These are phyloP conservation scores for Suillus subalutaceus DNA, from an alignment of 768 basidiomycete genomes.

Conservation along the genomic window DNA sequence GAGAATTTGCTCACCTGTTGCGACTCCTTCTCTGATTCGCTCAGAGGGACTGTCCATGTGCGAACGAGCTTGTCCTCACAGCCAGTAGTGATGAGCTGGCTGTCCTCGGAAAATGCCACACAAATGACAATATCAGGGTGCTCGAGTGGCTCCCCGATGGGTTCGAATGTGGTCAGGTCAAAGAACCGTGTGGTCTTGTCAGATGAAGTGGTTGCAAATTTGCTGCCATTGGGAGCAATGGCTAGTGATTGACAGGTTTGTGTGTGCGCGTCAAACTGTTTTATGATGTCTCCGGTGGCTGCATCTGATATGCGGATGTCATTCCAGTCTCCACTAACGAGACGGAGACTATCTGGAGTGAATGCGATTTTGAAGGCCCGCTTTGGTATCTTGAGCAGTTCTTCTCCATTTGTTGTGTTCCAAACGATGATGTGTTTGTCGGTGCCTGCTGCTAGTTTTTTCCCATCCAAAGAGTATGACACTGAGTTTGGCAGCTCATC, in stretches of 20 bases:
- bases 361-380: too few relatives aligned
- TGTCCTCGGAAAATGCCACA: not conserved
- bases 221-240: not conserved
- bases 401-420: not conserved
- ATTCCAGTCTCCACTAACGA: fast-evolving
- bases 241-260: too few relatives aligned
- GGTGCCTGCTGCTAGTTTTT: constrained; percentile 9
- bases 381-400: too few relatives aligned
- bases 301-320: not conserved
- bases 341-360: too few relatives aligned
- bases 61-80: not conserved
- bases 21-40: not conserved
- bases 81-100: not conserved
- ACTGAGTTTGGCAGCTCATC: not conserved
- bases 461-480: not conserved
- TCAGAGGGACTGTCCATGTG: not conserved
- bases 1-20: not conserved
- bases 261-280: not conserved
- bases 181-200: not conserved
- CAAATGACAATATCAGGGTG: not conserved
- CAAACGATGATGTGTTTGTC: constrained; percentile 7
- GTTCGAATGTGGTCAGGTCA: not conserved
- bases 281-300: not conserved
- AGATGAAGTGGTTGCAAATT: not conserved
- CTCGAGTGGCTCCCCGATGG: not conserved